Conservation (phyloP, 2,329 filamentous ascomycete genomes). For the Botrytis porri region DNA sequence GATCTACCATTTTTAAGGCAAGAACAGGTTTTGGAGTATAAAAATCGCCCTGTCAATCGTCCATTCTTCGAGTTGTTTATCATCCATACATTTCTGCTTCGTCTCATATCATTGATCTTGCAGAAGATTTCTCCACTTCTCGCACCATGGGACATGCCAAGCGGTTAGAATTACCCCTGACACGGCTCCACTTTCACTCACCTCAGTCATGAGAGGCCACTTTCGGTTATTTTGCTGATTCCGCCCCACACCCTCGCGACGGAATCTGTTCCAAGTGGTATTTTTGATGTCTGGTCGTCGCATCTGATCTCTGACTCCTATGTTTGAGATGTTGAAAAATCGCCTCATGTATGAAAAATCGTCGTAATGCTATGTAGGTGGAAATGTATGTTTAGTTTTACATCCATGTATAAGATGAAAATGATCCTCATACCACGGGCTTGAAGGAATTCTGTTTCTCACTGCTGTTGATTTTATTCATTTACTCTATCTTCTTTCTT, state of each 20-base stretch:
- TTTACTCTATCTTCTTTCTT: not conserved
- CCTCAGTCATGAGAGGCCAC: not conserved
- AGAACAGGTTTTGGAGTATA: not conserved
- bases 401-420: not conserved
- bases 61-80: not conserved
- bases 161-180: slow-evolving; percentile 4
- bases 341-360: not conserved
- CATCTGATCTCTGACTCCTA: slow-evolving; percentile 3
- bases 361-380: not conserved
- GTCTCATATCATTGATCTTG: slow-evolving; percentile 1
- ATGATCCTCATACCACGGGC: not conserved
- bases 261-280: slow-evolving; percentile 1
- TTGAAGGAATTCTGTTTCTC: not conserved
- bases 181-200: not conserved
- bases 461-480: not conserved
- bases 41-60: slow-evolving; percentile 11
- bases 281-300: not conserved
- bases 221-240: slow-evolving; percentile 2
- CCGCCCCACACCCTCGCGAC: not conserved
- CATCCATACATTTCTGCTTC: slow-evolving; percentile 12
- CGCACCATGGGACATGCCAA: slow-evolving; percentile 8
- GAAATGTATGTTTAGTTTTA: not conserved
- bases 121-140: not conserved
- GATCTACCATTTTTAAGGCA: not conserved
- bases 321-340: slow-evolving; percentile 8